A percentile compares a stretch with the other conserved stretches of the same genome.
These are phyloP conservation scores for Hypomyces rosellus DNA, from an alignment of 2,329 filamentous ascomycete genomes.

Conservation along the genomic window DNA sequence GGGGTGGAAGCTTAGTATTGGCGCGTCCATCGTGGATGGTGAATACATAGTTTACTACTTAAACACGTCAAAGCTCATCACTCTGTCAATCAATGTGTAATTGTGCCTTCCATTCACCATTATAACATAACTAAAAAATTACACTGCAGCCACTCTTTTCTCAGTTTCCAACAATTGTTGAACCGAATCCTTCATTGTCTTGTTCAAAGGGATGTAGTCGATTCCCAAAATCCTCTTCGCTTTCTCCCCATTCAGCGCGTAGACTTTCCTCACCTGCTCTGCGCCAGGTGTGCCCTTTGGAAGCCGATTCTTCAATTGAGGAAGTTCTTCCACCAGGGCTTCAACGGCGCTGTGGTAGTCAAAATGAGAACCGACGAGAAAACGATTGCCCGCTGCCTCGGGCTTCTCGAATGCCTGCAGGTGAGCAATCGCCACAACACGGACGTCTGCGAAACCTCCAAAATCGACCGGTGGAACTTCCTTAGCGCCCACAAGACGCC, in stretches of 20 bases:
- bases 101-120: no score
- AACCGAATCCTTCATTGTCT: slow-evolving; percentile 10
- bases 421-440: slow-evolving; percentile 55
- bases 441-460: slow-evolving; percentile 46
- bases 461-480: slow-evolving; percentile 18
- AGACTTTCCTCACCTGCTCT: slow-evolving; percentile 25
- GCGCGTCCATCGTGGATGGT: no score
- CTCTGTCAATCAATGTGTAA: no score
- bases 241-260: slow-evolving; percentile 37
- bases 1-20: no score
- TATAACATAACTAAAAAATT: no score
- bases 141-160: background rate
- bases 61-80: no score
- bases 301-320: slow-evolving; percentile 29
- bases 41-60: no score
- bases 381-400: slow-evolving; percentile 53
- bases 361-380: slow-evolving; percentile 56
- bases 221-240: slow-evolving; percentile 45
- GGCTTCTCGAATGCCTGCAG: slow-evolving; percentile 49
- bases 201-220: slow-evolving; percentile 45
- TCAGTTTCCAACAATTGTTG: slow-evolving; percentile 3
- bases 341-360: slow-evolving; percentile 51
- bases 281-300: slow-evolving; percentile 13
- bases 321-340: slow-evolving; percentile 49
- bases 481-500: slow-evolving; percentile 13